A percentile compares a stretch with the other conserved stretches of the same genome.
Conservation (phyloP, 2,329 filamentous ascomycete species). For the Colletotrichum karsti region DNA sequence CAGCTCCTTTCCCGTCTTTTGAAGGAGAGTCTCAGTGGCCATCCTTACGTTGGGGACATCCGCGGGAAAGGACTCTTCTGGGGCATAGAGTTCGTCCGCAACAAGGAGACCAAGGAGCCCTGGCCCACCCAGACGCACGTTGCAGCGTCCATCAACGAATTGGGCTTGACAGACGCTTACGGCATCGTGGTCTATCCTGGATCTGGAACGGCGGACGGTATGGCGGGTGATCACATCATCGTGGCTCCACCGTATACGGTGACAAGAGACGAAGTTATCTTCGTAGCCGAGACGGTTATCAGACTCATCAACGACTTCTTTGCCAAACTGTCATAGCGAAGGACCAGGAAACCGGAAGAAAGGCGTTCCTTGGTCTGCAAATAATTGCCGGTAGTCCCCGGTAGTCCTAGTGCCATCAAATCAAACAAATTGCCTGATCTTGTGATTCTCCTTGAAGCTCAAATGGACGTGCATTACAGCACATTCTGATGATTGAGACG, state of each 20-base stretch:
- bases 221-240: conserved; percentile 73
- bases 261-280: conserved; percentile 61
- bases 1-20: conserved; percentile 38
- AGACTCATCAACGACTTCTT: conserved; percentile 55
- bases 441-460: too few relatives aligned
- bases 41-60: conserved; percentile 48
- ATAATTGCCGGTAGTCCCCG: too few relatives aligned
- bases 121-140: conserved; percentile 41
- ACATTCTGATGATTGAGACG: too few relatives aligned
- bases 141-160: conserved; percentile 41
- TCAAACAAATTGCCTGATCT: too few relatives aligned
- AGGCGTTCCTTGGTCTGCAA: background rate
- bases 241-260: conserved; percentile 75
- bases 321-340: background rate
- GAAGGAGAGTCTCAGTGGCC: conserved; percentile 33
- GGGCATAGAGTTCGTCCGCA: conserved; percentile 53
- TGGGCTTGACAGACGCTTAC: conserved; percentile 37
- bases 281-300: conserved; percentile 2
- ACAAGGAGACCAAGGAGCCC: conserved; percentile 43
- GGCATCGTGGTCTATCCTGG: conserved; percentile 68
- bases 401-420: too few relatives aligned
- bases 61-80: conserved; percentile 54
- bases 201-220: conserved; percentile 66
- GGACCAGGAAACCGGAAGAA: background rate
- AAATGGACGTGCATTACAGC: too few relatives aligned